Evolutionary conservation across 2,329 filamentous ascomycete species (phyloP).

Genomic region (Aspergillus candidus): DNA sequence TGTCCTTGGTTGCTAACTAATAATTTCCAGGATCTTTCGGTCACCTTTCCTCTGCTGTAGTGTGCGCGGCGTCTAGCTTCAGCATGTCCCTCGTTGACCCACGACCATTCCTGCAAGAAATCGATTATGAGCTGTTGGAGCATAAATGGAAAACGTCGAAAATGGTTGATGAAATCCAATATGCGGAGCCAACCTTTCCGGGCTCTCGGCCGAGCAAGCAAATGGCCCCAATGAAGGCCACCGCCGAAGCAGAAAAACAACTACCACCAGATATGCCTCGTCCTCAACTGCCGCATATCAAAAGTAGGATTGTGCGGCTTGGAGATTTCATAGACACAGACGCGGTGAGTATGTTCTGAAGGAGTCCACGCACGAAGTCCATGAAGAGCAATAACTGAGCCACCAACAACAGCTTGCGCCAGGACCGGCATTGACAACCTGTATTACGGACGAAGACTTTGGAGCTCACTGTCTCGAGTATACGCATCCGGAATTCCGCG

Average conservation of each 20-base stretch:
- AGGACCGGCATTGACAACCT: constrained; percentile 30
- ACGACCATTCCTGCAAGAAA: too few species aligned
- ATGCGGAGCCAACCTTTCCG: constrained; percentile 9
- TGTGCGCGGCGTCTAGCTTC: too few species aligned
- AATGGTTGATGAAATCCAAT: not conserved
- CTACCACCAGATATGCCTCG: not conserved
- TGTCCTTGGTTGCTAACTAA: constrained; percentile 31
- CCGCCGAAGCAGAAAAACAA: not conserved
- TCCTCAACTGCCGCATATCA: constrained; percentile 14
- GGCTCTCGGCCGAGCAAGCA: not conserved
- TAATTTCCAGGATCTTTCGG: too few species aligned
- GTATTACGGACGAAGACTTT: constrained; percentile 27
- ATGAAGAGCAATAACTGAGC: too few species aligned
- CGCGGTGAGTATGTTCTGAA: constrained; percentile 18
- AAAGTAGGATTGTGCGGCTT: constrained; percentile 34
- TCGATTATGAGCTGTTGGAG: too few species aligned
- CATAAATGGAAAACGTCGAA: too few species aligned
- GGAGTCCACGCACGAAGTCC: not conserved
- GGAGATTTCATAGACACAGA: constrained; percentile 44
- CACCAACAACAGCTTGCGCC: constrained; percentile 33
- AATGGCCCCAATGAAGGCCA: not conserved
- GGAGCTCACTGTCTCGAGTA: constrained; percentile 38
- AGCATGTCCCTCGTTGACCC: too few species aligned
- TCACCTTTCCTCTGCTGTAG: too few species aligned
- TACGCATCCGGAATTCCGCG: constrained; percentile 38